Evolutionary conservation across 768 basidiomycete species (phyloP), one percentile per base, ranked within the genome.

Genomic region (Collybiopsis confluens): DNA sequence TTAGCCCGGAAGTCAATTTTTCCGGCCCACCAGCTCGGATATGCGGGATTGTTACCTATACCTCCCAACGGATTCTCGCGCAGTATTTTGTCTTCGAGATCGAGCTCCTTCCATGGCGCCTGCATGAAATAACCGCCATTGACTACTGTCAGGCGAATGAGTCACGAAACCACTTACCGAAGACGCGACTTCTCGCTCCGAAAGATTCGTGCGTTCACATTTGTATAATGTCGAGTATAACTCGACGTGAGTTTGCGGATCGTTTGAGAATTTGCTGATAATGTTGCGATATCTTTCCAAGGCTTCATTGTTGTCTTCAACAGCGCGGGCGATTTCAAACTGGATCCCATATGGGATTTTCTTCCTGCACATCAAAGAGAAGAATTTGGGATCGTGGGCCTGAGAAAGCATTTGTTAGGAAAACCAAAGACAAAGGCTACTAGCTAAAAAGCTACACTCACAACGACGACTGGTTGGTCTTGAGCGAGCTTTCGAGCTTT

Each of bases 81-180:
- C 4, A 83, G 65, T 4, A 68, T 67, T 1, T 62, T 58, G 33
- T 79, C 75, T 60, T 89, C 86, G 4, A 59, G 64, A 58, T 88
- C 84, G 3, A 88, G 66, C 61, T 87, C 82, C 40, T 62, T 61
- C 84, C 85, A 89, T 0, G 85, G 83, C 11, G 73, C 71, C 85
- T 88, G 33, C 43, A 45, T 54, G 18, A 35, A 40, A n/a, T n/a
- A n/a, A n/a, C n/a, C n/a, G n/a, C n/a, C n/a, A n/a, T n/a, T n/a
- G n/a, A n/a, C n/a, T n/a, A n/a, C n/a, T n/a, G n/a, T n/a, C n/a
- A n/a, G n/a, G n/a, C n/a, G n/a, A n/a, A n/a, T n/a, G n/a, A n/a
- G n/a, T n/a, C n/a, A n/a, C n/a, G n/a, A 40, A 24, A 42, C 30
- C 9, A 56, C 56, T 27, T 54, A 70, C 73, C 57, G 62, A 72